phyloP scores from a whole-genome alignment of 2,329 filamentous ascomycete species.

The Cercospora sp. region DNA sequence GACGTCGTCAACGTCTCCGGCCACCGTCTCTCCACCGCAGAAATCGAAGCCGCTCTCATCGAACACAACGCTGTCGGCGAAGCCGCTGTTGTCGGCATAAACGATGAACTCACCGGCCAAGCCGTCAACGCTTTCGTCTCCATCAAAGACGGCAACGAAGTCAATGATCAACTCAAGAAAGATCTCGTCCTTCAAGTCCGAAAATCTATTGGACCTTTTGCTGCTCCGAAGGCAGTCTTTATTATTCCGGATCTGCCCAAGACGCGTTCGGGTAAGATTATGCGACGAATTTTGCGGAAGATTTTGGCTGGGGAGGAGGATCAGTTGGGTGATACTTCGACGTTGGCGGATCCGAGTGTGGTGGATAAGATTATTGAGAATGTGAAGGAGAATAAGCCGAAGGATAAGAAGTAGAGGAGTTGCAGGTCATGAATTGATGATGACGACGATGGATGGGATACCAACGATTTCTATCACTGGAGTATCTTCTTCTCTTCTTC shows the following conservation, averaged over 20 bases:
- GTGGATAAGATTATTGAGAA: conserved; percentile 85
- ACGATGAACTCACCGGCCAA: conserved; percentile 93
- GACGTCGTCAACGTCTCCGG: conserved; percentile 98
- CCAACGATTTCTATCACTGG: too few species aligned
- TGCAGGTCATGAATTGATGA: not conserved
- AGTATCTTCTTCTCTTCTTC: not conserved
- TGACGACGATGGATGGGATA: not conserved
- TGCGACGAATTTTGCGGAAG: conserved; percentile 95
- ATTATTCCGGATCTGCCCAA: conserved; percentile 93
- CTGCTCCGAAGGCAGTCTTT: conserved; percentile 89
- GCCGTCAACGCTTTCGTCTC: conserved; percentile 96
- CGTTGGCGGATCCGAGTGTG: conserved; percentile 86
- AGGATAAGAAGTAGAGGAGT: conserved; percentile 38
- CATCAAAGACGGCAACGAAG: conserved; percentile 80
- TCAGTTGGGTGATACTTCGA: conserved; percentile 88
- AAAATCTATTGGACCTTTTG: conserved; percentile 96
- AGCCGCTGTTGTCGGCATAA: conserved; percentile 89
- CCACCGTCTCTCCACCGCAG: conserved; percentile 92
- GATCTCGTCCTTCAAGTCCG: conserved; percentile 92
- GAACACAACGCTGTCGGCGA: conserved; percentile 89
- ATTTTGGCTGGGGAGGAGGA: conserved; percentile 96
- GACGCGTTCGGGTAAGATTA: conserved; percentile 97
- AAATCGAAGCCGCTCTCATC: conserved; percentile 95
- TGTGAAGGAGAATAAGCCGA: conserved; percentile 62
- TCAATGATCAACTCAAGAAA: conserved; percentile 80